These are phyloP conservation scores for Moniliophthora roreri DNA, from an alignment of 1,284 basidiomycete species.

Conservation along the genomic window DNA sequence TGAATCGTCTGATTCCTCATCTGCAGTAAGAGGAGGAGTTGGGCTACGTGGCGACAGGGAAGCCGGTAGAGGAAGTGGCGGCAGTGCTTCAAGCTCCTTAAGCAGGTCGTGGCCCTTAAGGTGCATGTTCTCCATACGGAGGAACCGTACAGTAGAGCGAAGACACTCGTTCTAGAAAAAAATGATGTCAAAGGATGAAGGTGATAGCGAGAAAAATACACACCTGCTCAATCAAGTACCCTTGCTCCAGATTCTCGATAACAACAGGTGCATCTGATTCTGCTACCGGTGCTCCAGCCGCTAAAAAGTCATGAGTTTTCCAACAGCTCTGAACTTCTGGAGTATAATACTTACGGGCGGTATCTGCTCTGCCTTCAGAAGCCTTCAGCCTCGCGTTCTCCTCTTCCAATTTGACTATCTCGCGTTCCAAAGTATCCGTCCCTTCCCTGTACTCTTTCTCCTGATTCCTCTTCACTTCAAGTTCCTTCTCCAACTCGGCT, in stretches of 20 bases:
- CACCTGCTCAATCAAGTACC: constrained; percentile 84
- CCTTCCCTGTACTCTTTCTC: constrained; percentile 90
- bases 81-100: constrained; percentile 76
- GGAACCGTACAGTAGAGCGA: constrained; percentile 84
- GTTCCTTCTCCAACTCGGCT: constrained; percentile 76
- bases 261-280: constrained; percentile 65
- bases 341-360: too few relatives aligned
- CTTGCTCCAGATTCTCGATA: constrained; percentile 81
- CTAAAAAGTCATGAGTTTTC: constrained; percentile 22
- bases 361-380: constrained; percentile 60
- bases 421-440: constrained; percentile 89
- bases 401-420: constrained; percentile 84
- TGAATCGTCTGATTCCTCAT: constrained; percentile 61
- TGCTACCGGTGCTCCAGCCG: constrained; percentile 46
- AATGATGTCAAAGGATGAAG: constrained; percentile 5
- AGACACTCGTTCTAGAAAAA: constrained; percentile 79
- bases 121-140: constrained; percentile 89
- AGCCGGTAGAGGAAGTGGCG: constrained; percentile 53
- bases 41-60: constrained; percentile 58
- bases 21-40: constrained; percentile 59
- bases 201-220: constrained; percentile 11
- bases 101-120: constrained; percentile 89
- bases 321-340: too few relatives aligned
- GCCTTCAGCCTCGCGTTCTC: constrained; percentile 85
- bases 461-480: constrained; percentile 81